Base-by-base conservation (phyloP, 2,329 filamentous ascomycete species). In the Chaetomium sp. region DNA sequence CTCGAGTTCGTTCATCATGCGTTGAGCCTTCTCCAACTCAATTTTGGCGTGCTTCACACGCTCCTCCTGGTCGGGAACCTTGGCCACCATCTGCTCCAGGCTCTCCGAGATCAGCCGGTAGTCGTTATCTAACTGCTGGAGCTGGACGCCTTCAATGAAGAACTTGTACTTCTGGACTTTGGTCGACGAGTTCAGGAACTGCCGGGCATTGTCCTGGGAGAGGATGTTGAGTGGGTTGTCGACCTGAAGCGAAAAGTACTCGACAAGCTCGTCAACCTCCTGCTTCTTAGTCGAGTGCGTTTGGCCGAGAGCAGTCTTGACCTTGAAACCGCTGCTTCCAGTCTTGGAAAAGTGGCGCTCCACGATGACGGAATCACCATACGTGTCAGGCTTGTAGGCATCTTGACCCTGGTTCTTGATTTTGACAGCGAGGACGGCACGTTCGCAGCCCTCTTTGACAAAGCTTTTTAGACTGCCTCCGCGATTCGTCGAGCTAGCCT, bases 171-270 rank as follows among this genome's bases (percentile, higher is more conserved):
- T 99, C 66, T 94, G 88, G 3, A 85, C 80, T 0, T 93, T 86
- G 2, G 87, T 90, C 13, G 95, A 94, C 42, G 89, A 86, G 73
- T 94, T 96, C 51, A 99, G 83, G 72, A 99, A 99, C 65, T 96
- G 91, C 12, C 95, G 88, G 12, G 95, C 95, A 77, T 93, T 93
- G 74, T 99, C 95, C 76, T 99, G 95, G 0, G 93, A 97, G 21
- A 99, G 83, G 7, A 98, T 91, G 65, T 96, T 98, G 80, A 99
- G 89, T 0, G 95, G 95, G 71, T 99, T 99, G 74, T 98, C 94
- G 64, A 99, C 92, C 75, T 98, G 94, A 50, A 99, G 81, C 50
- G 90, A 91, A 75, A 93, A 98, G 75, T 92, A 96, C 75, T 99
- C 95, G 50, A 92, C 89, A 56, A 99, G 94, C 69, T 97, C 91